phyloP scores from a whole-genome alignment of 805 yeast species.

The Saccharomycopsis javanensis region DNA sequence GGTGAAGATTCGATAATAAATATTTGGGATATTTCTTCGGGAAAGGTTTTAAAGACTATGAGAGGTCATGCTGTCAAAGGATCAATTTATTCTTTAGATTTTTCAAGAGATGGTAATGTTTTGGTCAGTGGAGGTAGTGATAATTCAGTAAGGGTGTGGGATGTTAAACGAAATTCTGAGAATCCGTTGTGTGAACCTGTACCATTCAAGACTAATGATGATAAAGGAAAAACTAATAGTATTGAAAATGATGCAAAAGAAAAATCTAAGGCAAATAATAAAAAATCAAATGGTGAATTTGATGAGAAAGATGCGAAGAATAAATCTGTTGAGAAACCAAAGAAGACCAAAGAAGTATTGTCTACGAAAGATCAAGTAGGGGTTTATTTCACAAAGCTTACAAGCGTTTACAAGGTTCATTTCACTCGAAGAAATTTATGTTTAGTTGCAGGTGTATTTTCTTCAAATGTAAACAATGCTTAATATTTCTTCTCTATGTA shows the following conservation, averaged over 20 bases:
- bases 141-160: constrained; percentile 92
- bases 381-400: constrained; percentile 85
- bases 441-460: constrained; percentile 32
- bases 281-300: constrained; percentile 23
- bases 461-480: background rate
- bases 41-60: constrained; percentile 81
- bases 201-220: constrained; percentile 31
- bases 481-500: background rate
- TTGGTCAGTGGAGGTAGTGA: constrained; percentile 91
- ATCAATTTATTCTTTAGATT: constrained; percentile 74
- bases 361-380: constrained; percentile 78
- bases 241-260: constrained; percentile 14
- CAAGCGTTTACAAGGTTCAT: constrained; percentile 88
- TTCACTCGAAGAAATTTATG: constrained; percentile 87
- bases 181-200: constrained; percentile 77
- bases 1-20: constrained; percentile 86
- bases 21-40: constrained; percentile 91
- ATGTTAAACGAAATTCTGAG: constrained; percentile 72
- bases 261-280: constrained; percentile 23
- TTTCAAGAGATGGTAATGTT: constrained; percentile 80
- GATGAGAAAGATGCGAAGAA: constrained; percentile 17
- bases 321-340: constrained; percentile 27
- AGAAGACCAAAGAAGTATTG: constrained; percentile 58
- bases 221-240: constrained; percentile 5
- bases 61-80: constrained; percentile 80